These are phyloP conservation scores for Globisporangium echinulatum DNA, from an alignment of 352 stramenopile species.

Conservation along the genomic window DNA sequence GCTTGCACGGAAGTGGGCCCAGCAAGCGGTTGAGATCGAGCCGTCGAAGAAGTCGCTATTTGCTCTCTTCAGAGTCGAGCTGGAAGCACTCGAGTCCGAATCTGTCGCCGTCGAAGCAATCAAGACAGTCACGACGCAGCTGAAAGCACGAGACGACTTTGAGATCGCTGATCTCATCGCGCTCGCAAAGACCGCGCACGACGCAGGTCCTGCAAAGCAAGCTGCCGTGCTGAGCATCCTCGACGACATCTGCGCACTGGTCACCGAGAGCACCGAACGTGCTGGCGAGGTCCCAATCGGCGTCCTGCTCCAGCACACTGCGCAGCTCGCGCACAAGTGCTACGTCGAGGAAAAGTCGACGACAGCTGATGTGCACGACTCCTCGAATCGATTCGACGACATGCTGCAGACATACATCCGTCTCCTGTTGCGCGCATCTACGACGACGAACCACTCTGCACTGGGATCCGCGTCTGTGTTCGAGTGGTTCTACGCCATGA, in stretches of 20 bases:
- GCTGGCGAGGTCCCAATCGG: slow-evolving; percentile 20
- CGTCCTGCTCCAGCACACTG: slow-evolving; percentile 61
- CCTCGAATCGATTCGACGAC: slow-evolving; percentile 13
- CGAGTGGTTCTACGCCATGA: slow-evolving; percentile 76
- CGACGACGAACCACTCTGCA: neutral
- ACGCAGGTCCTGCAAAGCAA: slow-evolving; percentile 20
- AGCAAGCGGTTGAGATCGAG: slow-evolving; percentile 41
- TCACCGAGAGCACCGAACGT: neutral
- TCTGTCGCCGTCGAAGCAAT: slow-evolving; percentile 11
- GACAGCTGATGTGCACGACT: neutral
- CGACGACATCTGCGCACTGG: slow-evolving; percentile 38
- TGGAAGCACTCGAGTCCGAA: slow-evolving; percentile 14
- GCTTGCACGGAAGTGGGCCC: slow-evolving; percentile 33
- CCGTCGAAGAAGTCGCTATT: slow-evolving; percentile 57
- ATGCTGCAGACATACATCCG: slow-evolving; percentile 39
- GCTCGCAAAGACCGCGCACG: slow-evolving; percentile 35
- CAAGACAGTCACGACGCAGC: slow-evolving; percentile 20
- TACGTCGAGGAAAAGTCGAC: slow-evolving; percentile 7
- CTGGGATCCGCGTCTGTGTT: slow-evolving; percentile 44
- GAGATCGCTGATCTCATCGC: slow-evolving; percentile 50
- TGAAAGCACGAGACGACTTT: slow-evolving; percentile 58
- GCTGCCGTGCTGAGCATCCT: slow-evolving; percentile 39
- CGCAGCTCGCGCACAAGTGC: slow-evolving; percentile 43
- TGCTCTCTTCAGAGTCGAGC: slow-evolving; percentile 36
- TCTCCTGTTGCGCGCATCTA: slow-evolving; percentile 26